phyloP scores from a whole-genome alignment of 2,329 filamentous ascomycete species.

The Samsoniella hepiali region DNA sequence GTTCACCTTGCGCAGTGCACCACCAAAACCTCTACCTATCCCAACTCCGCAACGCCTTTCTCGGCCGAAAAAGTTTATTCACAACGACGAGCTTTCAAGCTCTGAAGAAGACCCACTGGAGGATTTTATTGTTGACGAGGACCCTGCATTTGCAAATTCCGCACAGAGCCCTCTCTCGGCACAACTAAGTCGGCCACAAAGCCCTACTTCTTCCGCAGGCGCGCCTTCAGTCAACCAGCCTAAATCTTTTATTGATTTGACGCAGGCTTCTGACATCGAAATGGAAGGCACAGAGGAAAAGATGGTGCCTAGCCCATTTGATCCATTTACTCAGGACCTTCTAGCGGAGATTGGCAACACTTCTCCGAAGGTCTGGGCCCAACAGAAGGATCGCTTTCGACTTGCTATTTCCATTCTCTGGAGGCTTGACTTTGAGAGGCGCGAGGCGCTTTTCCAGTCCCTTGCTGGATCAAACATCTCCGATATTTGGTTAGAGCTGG shows the following conservation, averaged over 20 bases:
- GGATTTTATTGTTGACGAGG: slow-evolving; percentile 47
- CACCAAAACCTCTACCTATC: slow-evolving; percentile 22
- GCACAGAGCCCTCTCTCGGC: background rate
- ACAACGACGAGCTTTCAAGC: slow-evolving; percentile 46
- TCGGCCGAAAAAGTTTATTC: background rate
- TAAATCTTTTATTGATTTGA: slow-evolving; percentile 24
- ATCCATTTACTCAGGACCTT: background rate
- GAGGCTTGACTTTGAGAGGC: slow-evolving; percentile 22
- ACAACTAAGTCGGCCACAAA: background rate
- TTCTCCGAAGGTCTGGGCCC: slow-evolving; percentile 23
- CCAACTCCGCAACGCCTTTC: slow-evolving; percentile 28
- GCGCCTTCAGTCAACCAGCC: background rate
- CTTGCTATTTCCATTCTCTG: slow-evolving; percentile 31
- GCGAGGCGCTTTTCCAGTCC: slow-evolving; percentile 27
- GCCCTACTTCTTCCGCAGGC: background rate
- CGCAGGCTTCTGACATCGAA: background rate
- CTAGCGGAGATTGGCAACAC: slow-evolving; percentile 17
- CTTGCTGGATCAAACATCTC: background rate
- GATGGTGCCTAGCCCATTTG: background rate
- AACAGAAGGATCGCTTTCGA: slow-evolving; percentile 24
- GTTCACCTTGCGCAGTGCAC: slow-evolving; percentile 36
- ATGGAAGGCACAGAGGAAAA: slow-evolving; percentile 8
- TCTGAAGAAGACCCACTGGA: slow-evolving; percentile 41
- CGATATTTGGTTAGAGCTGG: background rate
- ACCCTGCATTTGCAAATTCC: slow-evolving; percentile 5